Evolutionary conservation across 306 rosid genomes (phyloP), one percentile per base, ranked within the genome.

Genomic region (Erythrophleum fordii): DNA sequence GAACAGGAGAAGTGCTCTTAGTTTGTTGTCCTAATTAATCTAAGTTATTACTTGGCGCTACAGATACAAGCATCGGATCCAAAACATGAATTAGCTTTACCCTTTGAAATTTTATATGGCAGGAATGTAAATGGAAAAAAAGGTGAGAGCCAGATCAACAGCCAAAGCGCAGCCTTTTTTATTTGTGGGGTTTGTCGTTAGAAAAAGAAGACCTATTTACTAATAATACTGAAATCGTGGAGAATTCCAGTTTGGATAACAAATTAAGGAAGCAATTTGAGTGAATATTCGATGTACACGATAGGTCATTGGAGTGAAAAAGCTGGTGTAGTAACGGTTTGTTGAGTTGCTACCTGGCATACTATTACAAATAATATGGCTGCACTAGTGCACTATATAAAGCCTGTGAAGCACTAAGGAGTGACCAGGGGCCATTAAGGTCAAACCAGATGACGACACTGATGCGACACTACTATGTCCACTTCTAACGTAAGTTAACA

Each of bases 331-430:
- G 73, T 17, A 23, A 55, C 26, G 49, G 4, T 22, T 71, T 41
- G 56, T 52, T 23, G 66, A 22, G 45, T 64, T 18, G 51, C 37
- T 65, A 65, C 11, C 49, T 22, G 42, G 58, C 69, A 55, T 68
- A 11, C 68, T 39, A 18, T 18, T 11, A 35, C 31, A 59, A 22
- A 14, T 0, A 17, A 23, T 28, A 28, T 71, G 60, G 55, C 69
- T 78, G 61, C 75, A n/a, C 52, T 53, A 6, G 34, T 10, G 61
- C 56, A 11, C 44, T 3, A 59, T n/a, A 5, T 48, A 20, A 64
- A 53, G 53, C 45, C 52, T 45, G 65, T 22, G 76, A 80, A 69
- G 85, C 89, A 80, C 78, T 49, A 68, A 20, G 13, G 49, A 37
- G 48, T 18, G 29, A 28, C 66, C 66, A 26, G 28, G 13, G 66